Conservation (phyloP, 148 eudicot species). For the Spergularia bocconei region DNA sequence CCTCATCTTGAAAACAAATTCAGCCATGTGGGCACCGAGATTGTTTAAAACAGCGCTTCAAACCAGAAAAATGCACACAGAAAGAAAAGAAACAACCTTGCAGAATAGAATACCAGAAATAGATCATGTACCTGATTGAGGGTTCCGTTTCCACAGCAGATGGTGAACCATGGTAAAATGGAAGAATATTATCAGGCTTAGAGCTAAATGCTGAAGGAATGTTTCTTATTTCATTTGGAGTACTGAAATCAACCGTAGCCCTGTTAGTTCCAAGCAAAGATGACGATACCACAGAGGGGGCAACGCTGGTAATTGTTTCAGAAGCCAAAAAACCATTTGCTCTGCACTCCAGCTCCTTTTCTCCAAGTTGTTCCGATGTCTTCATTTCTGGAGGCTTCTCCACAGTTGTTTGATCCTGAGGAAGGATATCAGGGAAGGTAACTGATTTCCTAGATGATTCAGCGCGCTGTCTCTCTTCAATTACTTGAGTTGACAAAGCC, state of each 20-base stretch:
- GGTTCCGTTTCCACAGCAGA: constrained; percentile 28
- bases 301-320: constrained; percentile 24
- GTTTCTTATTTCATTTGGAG: constrained; percentile 26
- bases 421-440: constrained; percentile 11
- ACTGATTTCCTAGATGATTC: constrained; percentile 31
- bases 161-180: constrained; percentile 27
- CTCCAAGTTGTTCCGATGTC: constrained; percentile 19
- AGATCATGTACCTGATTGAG: constrained; percentile 47
- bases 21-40: neutral
- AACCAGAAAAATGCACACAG: neutral
- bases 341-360: constrained; percentile 22
- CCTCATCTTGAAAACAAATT: neutral
- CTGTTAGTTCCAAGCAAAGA: constrained; percentile 27
- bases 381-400: constrained; percentile 30
- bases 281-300: constrained; percentile 18
- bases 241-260: constrained; percentile 17
- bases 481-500: constrained; percentile 24
- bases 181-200: constrained; percentile 34
- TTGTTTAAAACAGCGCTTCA: neutral
- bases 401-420: constrained; percentile 18
- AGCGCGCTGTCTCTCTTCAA: constrained; percentile 27
- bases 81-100: neutral
- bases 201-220: constrained; percentile 29
- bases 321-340: constrained; percentile 28
- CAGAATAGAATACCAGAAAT: neutral